Base-by-base conservation (phyloP, 2,329 filamentous ascomycete genomes). In the Amauroascus verrucosus region DNA sequence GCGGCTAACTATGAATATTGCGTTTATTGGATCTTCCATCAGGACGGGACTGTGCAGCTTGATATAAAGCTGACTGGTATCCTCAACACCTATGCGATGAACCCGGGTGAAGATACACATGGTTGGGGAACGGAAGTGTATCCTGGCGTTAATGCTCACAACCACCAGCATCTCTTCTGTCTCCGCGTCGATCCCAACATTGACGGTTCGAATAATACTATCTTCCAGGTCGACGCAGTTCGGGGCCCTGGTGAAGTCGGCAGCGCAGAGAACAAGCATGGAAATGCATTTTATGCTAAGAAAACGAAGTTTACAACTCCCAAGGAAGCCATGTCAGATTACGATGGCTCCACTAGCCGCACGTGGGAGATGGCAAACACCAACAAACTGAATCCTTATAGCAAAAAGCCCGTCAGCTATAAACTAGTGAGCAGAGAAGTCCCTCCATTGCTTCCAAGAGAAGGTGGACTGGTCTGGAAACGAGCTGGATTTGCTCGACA, bases 1-100 rank as follows among this genome's bases (percentile, higher is more conserved):
- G 90, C 90, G 0, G 90, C 90, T 24, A 96, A 96, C 74, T 96
- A 96, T 71, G 90, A 96, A 68, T 96, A 96, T 70, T 85, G 83
- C 63, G 77, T 82, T 6, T 84, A 91, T 74, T 95, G 88, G 88
- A 84, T 89, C 60, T 89, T 95, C 73, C 87, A 91, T 67, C 88
- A 93, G 69, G 90, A 95, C 62, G 90, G 89, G 35, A 94, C 88
- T 0, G 83, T 95, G 58, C 89, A 95, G 72, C 84, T 91, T 9
- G 89, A 95, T 67, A 86, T 95, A 68, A 87, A 91, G 69, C 80
- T 95, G 26, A 95, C 89, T 0, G 89, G 89, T 50, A 95, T 96
- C 65, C 74, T 96, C 51, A 95, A 95, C 76, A 96, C 90, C 0
- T 95, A 95, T 63, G 75, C 83, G 24, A 84, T 95, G 77, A 80